Conservation (phyloP, 805 yeast species). For the Metschnikowia anglica region DNA sequence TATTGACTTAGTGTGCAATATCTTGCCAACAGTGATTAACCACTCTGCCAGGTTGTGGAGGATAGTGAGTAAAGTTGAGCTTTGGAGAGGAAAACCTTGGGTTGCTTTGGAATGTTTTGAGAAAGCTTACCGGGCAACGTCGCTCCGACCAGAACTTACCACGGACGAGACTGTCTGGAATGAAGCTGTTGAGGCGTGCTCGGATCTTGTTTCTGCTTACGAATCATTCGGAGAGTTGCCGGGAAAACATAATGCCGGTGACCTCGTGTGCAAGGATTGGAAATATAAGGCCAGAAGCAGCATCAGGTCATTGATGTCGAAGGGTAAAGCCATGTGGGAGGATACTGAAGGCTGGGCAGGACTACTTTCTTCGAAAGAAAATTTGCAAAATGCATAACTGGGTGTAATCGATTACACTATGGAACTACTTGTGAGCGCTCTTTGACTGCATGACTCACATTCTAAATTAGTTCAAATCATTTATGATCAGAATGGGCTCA, state of each 20-base stretch:
- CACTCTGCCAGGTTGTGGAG: slow-evolving; percentile 73
- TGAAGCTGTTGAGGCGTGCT: slow-evolving; percentile 74
- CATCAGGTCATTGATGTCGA: slow-evolving; percentile 71
- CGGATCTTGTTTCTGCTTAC: slow-evolving; percentile 80
- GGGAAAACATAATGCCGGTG: slow-evolving; percentile 77
- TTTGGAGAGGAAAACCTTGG: slow-evolving; percentile 90
- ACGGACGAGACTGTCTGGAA: slow-evolving; percentile 66
- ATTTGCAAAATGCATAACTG: slow-evolving; percentile 23
- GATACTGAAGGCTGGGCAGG: slow-evolving; percentile 74
- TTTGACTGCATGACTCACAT: too few relatives aligned
- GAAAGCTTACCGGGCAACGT: slow-evolving; percentile 75
- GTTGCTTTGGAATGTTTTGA: slow-evolving; percentile 80
- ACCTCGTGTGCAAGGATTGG: slow-evolving; percentile 91
- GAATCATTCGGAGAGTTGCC: slow-evolving; percentile 82
- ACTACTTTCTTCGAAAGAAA: slow-evolving; percentile 52
- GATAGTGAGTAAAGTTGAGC: slow-evolving; percentile 76
- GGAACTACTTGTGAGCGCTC: neutral
- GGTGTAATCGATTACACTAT: slow-evolving; percentile 2
- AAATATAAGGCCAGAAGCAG: slow-evolving; percentile 74
- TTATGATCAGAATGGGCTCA: slow-evolving; percentile 18
- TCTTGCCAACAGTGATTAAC: slow-evolving; percentile 69
- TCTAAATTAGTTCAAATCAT: slow-evolving; percentile 17
- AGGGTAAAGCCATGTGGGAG: slow-evolving; percentile 79
- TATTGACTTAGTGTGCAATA: slow-evolving; percentile 66
- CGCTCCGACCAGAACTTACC: slow-evolving; percentile 63